Conservation (phyloP, 352 stramenopile species). For the Phytophthora pseudosyringae region DNA sequence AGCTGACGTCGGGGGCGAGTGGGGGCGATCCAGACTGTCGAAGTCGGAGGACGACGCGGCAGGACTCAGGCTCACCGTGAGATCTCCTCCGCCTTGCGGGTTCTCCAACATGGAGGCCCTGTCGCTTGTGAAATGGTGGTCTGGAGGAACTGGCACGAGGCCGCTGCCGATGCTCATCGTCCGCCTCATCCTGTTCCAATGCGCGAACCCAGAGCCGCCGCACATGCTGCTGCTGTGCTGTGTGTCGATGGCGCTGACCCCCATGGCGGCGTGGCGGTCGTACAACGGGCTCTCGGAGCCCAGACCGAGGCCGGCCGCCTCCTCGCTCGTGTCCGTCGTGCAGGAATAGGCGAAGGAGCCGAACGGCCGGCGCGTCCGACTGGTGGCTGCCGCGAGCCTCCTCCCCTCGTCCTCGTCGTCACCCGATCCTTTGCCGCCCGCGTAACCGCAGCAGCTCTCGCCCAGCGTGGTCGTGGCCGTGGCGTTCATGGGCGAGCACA, state of each 20-base stretch:
- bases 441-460: conserved; percentile 65
- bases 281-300: conserved; percentile 32
- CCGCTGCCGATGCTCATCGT: conserved; percentile 36
- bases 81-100: conserved; percentile 38
- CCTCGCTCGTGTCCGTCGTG: conserved; percentile 75
- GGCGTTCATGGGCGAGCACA: conserved; percentile 75
- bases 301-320: conserved; percentile 27
- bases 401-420: conserved; percentile 24
- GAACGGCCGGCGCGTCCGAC: conserved; percentile 34
- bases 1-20: conserved; percentile 42
- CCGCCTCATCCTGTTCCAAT: conserved; percentile 55
- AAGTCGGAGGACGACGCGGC: conserved; percentile 34
- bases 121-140: conserved; percentile 25
- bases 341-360: conserved; percentile 74
- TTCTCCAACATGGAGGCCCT: conserved; percentile 38
- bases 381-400: not conserved
- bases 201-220: conserved; percentile 41
- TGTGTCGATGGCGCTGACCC: not conserved
- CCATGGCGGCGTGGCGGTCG: conserved; percentile 21
- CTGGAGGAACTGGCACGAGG: conserved; percentile 49
- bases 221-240: not conserved
- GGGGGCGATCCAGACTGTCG: conserved; percentile 30
- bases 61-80: conserved; percentile 33
- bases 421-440: conserved; percentile 20
- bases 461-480: conserved; percentile 65